Base-by-base conservation (phyloP, 208 protist species). In the Leishmania braziliensis region DNA sequence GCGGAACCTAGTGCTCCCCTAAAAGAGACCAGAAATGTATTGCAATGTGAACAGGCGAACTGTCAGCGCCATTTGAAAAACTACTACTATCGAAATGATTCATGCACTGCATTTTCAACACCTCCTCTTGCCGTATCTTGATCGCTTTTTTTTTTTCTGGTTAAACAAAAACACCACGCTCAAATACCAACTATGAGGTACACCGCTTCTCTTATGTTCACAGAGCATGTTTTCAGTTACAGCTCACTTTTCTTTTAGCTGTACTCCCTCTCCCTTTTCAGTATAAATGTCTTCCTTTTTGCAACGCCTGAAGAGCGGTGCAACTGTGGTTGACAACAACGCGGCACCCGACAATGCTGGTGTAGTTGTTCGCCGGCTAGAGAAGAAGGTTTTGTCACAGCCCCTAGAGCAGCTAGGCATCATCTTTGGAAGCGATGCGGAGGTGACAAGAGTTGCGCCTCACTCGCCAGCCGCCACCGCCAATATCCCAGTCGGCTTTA, bases 371-470 rank as follows among this genome's bases (percentile, higher is more conserved):
- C 83, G 93, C 1, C 80, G 84, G 63, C 23, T 96, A 63, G 88
- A 95, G 75, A 93, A 93, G 63, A 80, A 86, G 29, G 89, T 91
- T 65, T 79, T 86, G 26, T 83, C 73, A 43, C 87, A 97, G 66
- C 86, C 89, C 0, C 62, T 89, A 5, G 91, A 93, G 14, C 83
- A 89, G 20, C 71, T 97, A 0, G 93, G 93, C 23, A 83, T 97
- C 14, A 87, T 66, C 26, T 83, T 97, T 69, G 91, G 80, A n/a
- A 90, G 93, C 39, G 93, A 97, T 81, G 91, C 80, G 3, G 91
- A 97, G 73, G 83, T 97, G 66, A 63, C 80, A 5, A 84, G 69
- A 10, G 86, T 92, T 26, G 86, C 84, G 1, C 80, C 82, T 10
- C 77, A 79, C 33, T 94, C 93, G 10, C 82, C 87, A 43, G 90